Evolutionary conservation across 2,329 filamentous ascomycete genomes (phyloP).

Genomic region (Aspergillus hortae): DNA sequence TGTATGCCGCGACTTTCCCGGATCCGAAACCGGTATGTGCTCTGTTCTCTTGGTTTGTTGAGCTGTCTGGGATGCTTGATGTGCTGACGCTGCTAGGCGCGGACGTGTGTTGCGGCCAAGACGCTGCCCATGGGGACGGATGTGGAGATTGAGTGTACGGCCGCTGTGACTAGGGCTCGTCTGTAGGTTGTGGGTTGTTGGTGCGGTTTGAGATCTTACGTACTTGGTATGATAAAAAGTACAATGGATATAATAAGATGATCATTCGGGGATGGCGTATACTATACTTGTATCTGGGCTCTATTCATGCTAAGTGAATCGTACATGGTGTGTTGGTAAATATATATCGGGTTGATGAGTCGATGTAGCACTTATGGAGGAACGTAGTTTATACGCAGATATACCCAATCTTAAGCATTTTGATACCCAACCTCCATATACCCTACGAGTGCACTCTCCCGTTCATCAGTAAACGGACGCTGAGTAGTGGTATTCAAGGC

Average conservation of each 20-base stretch:
- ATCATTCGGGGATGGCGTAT: neutral
- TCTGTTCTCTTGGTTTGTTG: neutral
- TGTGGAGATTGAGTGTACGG: constrained; percentile 54
- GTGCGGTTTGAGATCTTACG: neutral
- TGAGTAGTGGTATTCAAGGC: too few species aligned
- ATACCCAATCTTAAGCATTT: too few species aligned
- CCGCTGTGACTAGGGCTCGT: constrained; percentile 27
- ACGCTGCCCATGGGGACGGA: constrained; percentile 50
- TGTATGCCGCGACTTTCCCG: constrained; percentile 52
- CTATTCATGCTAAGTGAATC: neutral
- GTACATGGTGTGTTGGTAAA: too few species aligned
- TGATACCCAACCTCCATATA: too few species aligned
- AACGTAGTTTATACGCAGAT: too few species aligned
- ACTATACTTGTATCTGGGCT: neutral
- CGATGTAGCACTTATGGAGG: too few species aligned
- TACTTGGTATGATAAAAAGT: too few species aligned
- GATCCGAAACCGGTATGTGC: constrained; percentile 24
- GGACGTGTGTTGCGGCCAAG: constrained; percentile 51
- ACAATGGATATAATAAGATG: too few species aligned
- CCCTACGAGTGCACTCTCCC: too few species aligned
- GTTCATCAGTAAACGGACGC: too few species aligned
- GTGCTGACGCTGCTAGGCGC: constrained; percentile 16
- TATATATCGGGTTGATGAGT: too few species aligned
- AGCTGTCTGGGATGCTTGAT: neutral
- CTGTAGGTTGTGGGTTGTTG: constrained; percentile 6